phyloP scores from a whole-genome alignment of 768 basidiomycete genomes.

The Sporobolomyces phaffii region DNA sequence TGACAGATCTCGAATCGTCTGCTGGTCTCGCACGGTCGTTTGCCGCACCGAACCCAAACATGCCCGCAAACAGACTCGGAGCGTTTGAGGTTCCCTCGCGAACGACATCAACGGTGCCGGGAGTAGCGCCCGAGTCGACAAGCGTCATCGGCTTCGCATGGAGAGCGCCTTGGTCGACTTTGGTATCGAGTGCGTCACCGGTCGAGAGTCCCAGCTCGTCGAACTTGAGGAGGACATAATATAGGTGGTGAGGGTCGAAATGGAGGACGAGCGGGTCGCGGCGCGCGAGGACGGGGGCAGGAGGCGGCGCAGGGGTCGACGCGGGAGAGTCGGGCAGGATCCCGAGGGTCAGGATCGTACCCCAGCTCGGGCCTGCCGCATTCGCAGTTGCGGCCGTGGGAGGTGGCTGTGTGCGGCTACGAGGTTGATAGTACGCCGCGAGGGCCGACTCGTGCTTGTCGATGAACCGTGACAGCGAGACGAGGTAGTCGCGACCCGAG shows the following conservation, averaged over 20 bases:
- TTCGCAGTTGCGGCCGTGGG: not conserved
- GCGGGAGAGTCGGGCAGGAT: conserved; percentile 25
- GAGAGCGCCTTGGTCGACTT: conserved; percentile 60
- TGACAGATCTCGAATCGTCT: conserved; percentile 12
- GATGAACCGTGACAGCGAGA: conserved; percentile 64
- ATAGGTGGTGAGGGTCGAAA: conserved; percentile 74
- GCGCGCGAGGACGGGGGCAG: not conserved
- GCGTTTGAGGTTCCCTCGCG: not conserved
- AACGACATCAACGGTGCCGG: not conserved
- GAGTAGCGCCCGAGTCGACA: conserved; percentile 50
- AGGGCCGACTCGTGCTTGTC: conserved; percentile 65
- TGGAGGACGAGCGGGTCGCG: conserved; percentile 57
- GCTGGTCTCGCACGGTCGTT: not conserved
- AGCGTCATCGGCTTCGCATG: conserved; percentile 63
- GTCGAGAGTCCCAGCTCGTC: conserved; percentile 68
- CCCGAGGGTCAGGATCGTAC: conserved; percentile 33
- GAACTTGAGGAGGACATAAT: conserved; percentile 79
- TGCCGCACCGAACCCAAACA: conserved; percentile 13
- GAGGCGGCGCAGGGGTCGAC: not conserved
- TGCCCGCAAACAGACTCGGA: not conserved
- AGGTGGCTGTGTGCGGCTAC: not conserved
- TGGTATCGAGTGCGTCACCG: conserved; percentile 73
- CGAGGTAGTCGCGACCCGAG: conserved; percentile 56
- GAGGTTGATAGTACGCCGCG: conserved; percentile 52
- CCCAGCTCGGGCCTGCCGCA: conserved; percentile 23